These are phyloP conservation scores for Yarrowia yakushimensis DNA, from an alignment of 805 yeast species.

Conservation along the genomic window DNA sequence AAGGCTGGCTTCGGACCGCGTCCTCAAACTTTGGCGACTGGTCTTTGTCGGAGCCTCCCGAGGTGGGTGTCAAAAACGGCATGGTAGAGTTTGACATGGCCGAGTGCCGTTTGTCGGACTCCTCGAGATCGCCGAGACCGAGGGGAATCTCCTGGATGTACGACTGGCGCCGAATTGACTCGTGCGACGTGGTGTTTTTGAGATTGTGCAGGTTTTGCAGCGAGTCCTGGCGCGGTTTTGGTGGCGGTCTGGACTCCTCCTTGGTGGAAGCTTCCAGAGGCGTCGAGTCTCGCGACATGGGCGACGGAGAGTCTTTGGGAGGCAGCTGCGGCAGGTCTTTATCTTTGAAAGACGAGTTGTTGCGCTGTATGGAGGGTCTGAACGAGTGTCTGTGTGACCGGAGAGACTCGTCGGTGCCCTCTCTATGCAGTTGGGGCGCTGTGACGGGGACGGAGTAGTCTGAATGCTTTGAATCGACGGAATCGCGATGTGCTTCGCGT, in stretches of 20 bases:
- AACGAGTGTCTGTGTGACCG: conserved; percentile 5
- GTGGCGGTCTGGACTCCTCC: conserved; percentile 1
- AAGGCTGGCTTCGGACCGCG: neutral
- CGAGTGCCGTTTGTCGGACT: conserved; percentile 8
- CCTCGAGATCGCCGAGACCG: conserved; percentile 12
- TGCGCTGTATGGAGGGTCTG: conserved; percentile 2
- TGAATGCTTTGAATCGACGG: conserved; percentile 13
- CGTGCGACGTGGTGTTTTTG: conserved; percentile 14
- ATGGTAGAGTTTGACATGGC: conserved; percentile 4
- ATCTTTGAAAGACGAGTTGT: conserved; percentile 18
- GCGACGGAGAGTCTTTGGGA: neutral
- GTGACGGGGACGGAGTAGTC: neutral
- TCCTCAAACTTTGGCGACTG: conserved; percentile 5
- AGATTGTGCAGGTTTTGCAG: conserved; percentile 19
- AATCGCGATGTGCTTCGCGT: neutral
- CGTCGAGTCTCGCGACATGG: conserved; percentile 1
- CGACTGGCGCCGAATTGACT: conserved; percentile 16
- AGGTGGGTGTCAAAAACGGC: conserved; percentile 4
- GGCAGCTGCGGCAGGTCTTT: conserved; percentile 24
- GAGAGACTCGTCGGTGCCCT: conserved; percentile 6
- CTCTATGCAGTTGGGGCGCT: neutral
- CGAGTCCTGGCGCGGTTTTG: conserved; percentile 15
- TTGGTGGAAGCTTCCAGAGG: neutral
- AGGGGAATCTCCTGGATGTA: conserved; percentile 21
- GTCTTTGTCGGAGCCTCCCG: conserved; percentile 4